phyloP scores from a whole-genome alignment of 495 filamentous ascomycete species.

The Lasiosphaeria miniovina region DNA sequence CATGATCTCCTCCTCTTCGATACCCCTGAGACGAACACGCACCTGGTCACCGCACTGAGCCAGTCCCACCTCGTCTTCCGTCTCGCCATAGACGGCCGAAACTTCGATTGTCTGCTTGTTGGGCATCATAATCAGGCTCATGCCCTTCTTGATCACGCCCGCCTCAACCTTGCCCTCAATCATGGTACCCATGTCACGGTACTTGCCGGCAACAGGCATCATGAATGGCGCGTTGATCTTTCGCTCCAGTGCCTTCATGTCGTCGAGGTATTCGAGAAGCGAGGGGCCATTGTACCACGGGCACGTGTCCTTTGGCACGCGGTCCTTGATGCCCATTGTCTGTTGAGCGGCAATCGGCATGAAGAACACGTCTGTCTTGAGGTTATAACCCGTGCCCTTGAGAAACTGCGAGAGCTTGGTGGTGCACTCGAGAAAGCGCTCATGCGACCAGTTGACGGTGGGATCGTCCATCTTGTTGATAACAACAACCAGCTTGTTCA shows the following conservation, averaged over 20 bases:
- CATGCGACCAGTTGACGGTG: constrained; percentile 92
- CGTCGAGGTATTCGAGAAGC: constrained; percentile 86
- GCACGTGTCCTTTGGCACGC: constrained; percentile 69
- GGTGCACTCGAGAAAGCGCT: constrained; percentile 87
- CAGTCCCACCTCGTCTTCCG: constrained; percentile 80
- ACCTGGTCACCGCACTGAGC: constrained; percentile 94
- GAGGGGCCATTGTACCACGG: constrained; percentile 92
- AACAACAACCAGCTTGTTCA: constrained; percentile 86
- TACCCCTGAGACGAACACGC: constrained; percentile 82
- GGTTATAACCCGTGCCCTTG: constrained; percentile 86
- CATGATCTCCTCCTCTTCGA: constrained; percentile 95
- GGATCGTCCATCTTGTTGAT: constrained; percentile 99
- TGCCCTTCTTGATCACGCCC: constrained; percentile 82
- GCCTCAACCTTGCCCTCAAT: constrained; percentile 96
- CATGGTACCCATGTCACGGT: constrained; percentile 96
- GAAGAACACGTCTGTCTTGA: constrained; percentile 84
- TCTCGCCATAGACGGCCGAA: constrained; percentile 87
- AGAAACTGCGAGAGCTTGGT: constrained; percentile 85
- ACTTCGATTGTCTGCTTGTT: constrained; percentile 78
- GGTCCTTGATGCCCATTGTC: constrained; percentile 80
- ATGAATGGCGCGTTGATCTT: constrained; percentile 98
- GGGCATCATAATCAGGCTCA: constrained; percentile 86
- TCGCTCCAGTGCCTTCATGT: constrained; percentile 87
- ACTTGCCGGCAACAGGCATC: constrained; percentile 96
- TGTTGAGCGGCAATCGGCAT: constrained; percentile 96